Percentiles rank a stretch among this genome's conserved stretches.
Evolutionary conservation across 805 yeast genomes (phyloP).

Genomic region (Suhomyces canberraensis): DNA sequence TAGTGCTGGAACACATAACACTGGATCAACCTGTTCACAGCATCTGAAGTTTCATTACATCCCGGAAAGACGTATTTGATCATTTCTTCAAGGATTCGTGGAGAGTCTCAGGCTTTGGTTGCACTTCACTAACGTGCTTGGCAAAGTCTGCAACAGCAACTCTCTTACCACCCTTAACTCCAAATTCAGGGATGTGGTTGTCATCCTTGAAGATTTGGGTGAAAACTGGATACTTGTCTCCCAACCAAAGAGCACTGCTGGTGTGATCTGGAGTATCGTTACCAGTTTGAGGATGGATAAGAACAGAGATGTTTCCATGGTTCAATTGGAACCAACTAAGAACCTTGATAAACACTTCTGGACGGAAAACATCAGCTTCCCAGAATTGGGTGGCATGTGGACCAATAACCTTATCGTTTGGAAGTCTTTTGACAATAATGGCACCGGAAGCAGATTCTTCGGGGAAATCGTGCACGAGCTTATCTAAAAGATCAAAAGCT

Average conservation of each 20-base stretch:
- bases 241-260: constrained; percentile 28
- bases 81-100: too few relatives aligned
- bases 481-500: constrained; percentile 17
- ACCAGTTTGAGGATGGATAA: constrained; percentile 35
- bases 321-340: constrained; percentile 30
- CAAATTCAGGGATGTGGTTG: constrained; percentile 24
- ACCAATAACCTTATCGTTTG: constrained; percentile 25
- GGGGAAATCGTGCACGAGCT: constrained; percentile 21
- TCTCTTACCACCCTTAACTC: constrained; percentile 19
- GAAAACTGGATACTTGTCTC: constrained; percentile 19
- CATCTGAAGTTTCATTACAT: too few relatives aligned
- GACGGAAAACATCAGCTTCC: constrained; percentile 33
- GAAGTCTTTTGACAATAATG: constrained; percentile 26
- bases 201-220: constrained; percentile 11
- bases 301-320: constrained; percentile 29
- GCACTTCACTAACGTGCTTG: not conserved
- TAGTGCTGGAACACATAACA: too few relatives aligned
- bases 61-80: too few relatives aligned
- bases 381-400: constrained; percentile 32
- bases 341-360: constrained; percentile 25
- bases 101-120: too few relatives aligned
- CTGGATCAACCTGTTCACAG: too few relatives aligned
- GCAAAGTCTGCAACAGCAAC: constrained; percentile 13
- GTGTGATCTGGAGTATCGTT: constrained; percentile 27
- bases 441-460: constrained; percentile 23